A percentile compares a stretch with the other conserved stretches of the same genome.
phyloP scores from a whole-genome alignment of 2,329 filamentous ascomycete genomes.

The Diaporthe citriasiana region DNA sequence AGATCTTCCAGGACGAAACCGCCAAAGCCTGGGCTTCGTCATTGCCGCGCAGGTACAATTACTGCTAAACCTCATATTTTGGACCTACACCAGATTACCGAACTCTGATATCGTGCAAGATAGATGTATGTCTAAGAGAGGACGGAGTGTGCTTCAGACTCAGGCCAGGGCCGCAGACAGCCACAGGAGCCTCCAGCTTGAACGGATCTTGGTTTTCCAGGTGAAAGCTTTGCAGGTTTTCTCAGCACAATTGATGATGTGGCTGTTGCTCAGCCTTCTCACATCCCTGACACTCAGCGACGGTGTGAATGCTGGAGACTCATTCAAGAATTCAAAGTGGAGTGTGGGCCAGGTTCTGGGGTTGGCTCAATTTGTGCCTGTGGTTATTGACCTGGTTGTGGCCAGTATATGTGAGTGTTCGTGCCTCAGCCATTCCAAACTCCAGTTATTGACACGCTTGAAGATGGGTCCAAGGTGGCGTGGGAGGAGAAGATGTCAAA shows the following conservation, averaged over 20 bases:
- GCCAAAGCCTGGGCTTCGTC: neutral
- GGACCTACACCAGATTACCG: neutral
- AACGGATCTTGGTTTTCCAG: neutral
- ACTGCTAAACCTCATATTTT: neutral
- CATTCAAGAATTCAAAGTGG: neutral
- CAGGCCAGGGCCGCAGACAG: neutral
- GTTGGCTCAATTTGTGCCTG: neutral
- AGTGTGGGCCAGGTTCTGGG: neutral
- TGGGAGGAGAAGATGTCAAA: slow-evolving; percentile 20
- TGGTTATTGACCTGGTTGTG: slow-evolving; percentile 13
- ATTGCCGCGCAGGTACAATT: neutral
- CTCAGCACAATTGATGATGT: neutral
- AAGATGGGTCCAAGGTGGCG: slow-evolving; percentile 6
- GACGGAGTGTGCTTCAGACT: neutral
- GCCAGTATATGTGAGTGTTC: slow-evolving; percentile 1
- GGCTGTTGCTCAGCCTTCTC: neutral
- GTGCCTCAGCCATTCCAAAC: neutral
- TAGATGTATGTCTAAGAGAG: neutral
- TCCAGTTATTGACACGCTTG: neutral
- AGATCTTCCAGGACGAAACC: neutral
- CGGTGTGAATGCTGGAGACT: neutral
- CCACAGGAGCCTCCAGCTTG: too few species aligned
- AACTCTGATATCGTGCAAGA: neutral
- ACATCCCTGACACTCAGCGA: neutral
- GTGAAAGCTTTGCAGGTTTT: neutral